Conservation (phyloP, 495 filamentous ascomycete species). For the Penicillium parvum region DNA sequence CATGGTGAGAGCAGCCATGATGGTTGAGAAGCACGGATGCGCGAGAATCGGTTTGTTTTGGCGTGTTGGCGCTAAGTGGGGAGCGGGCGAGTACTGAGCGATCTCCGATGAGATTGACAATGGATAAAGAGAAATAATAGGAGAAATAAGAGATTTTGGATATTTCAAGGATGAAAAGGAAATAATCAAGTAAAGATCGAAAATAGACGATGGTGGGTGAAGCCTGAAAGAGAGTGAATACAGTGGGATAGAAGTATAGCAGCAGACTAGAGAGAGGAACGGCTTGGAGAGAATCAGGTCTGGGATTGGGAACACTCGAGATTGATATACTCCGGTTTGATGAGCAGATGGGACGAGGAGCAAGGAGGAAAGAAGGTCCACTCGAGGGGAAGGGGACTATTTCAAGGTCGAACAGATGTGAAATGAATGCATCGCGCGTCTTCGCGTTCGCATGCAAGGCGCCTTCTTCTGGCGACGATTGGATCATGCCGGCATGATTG, state of each 20-base stretch:
- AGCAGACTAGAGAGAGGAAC: not conserved
- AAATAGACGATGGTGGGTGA: not conserved
- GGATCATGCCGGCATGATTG: conserved; percentile 12
- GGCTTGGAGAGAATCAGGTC: not conserved
- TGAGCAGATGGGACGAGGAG: conserved; percentile 10
- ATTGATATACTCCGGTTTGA: conserved; percentile 8
- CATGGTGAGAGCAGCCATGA: conserved; percentile 43
- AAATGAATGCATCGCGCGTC: not conserved
- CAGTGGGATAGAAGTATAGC: not conserved
- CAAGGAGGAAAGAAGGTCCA: conserved; percentile 6
- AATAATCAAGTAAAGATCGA: not conserved
- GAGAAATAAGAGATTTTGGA: not conserved
- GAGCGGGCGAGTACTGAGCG: no score
- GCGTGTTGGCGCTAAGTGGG: conserved; percentile 24
- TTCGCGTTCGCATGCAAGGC: conserved; percentile 23
- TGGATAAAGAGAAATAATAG: no score
- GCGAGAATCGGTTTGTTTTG: conserved; percentile 25
- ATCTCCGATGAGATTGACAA: no score
- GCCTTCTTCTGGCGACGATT: conserved; percentile 7
- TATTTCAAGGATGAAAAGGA: not conserved
- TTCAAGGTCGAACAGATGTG: conserved; percentile 9
- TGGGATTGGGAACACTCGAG: conserved; percentile 1
- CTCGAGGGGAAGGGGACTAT: conserved; percentile 13
- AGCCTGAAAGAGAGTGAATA: not conserved
- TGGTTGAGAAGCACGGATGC: conserved; percentile 8